These are phyloP conservation scores for Pyronema omphalodes DNA, from an alignment of 495 filamentous ascomycete species.

Conservation along the genomic window DNA sequence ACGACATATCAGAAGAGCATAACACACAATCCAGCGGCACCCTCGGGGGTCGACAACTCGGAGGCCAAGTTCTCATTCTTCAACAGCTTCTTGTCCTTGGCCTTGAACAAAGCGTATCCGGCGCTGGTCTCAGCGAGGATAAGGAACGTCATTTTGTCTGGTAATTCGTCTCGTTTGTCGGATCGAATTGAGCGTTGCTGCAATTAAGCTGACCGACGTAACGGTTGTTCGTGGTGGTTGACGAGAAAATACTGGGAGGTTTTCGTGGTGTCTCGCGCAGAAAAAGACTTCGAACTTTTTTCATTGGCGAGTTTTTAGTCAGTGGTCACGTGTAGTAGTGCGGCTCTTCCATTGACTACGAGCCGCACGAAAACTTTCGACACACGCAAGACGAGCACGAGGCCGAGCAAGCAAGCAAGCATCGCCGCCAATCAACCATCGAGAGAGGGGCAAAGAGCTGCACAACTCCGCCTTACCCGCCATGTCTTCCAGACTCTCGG, in stretches of 20 bases:
- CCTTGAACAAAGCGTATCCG: constrained; percentile 94
- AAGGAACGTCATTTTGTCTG: constrained; percentile 47
- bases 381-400: neutral
- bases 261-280: neutral
- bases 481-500: constrained; percentile 61
- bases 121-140: constrained; percentile 85
- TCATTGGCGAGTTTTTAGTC: neutral
- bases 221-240: constrained; percentile 1
- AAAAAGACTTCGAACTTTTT: neutral
- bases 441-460: neutral
- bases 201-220: neutral
- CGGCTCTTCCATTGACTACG: neutral
- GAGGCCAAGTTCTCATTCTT: constrained; percentile 60
- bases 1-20: neutral
- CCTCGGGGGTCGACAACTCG: constrained; percentile 63
- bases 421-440: neutral
- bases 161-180: neutral
- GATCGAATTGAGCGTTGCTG: neutral
- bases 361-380: neutral
- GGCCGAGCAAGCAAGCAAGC: no score
- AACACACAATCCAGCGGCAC: constrained; percentile 68
- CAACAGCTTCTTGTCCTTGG: constrained; percentile 91
- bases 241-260: neutral
- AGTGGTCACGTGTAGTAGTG: constrained; percentile 1
- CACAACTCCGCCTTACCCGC: constrained; percentile 10